Evolutionary conservation across 2,329 filamentous ascomycete genomes (phyloP).

Genomic region (Akanthomyces lecanii): DNA sequence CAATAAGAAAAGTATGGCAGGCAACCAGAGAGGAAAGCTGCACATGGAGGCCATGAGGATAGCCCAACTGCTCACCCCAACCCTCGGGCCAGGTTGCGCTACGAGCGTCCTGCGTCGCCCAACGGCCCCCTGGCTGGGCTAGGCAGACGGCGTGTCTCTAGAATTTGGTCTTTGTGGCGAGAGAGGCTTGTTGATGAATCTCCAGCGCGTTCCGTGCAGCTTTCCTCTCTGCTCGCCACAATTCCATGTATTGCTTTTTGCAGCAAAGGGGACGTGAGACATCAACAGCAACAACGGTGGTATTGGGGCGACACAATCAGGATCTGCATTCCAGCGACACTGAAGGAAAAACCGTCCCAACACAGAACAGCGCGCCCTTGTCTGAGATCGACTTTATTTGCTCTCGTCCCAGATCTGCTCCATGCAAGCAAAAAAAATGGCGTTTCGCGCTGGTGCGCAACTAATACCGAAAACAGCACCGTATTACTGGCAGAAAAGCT

Average conservation of each 20-base stretch:
- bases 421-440: not conserved
- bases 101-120: too few relatives aligned
- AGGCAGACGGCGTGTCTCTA: too few relatives aligned
- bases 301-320: not conserved
- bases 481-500: not conserved
- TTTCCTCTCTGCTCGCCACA: not conserved
- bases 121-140: too few relatives aligned
- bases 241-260: not conserved
- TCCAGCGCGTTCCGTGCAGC: too few relatives aligned
- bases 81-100: too few relatives aligned
- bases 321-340: not conserved
- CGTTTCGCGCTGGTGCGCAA: too few relatives aligned
- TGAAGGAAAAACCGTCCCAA: not conserved
- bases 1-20: not conserved
- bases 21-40: not conserved
- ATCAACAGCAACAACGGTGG: not conserved
- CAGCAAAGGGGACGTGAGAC: not conserved
- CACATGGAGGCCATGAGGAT: conserved; percentile 14
- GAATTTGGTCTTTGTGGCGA: not conserved
- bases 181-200: not conserved
- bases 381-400: conserved; percentile 2
- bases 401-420: not conserved
- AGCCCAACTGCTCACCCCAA: not conserved
- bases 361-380: not conserved
- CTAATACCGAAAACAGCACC: not conserved